Evolutionary conservation across 2,329 filamentous ascomycete genomes (phyloP).

Genomic region (Gyromitra esculenta): DNA sequence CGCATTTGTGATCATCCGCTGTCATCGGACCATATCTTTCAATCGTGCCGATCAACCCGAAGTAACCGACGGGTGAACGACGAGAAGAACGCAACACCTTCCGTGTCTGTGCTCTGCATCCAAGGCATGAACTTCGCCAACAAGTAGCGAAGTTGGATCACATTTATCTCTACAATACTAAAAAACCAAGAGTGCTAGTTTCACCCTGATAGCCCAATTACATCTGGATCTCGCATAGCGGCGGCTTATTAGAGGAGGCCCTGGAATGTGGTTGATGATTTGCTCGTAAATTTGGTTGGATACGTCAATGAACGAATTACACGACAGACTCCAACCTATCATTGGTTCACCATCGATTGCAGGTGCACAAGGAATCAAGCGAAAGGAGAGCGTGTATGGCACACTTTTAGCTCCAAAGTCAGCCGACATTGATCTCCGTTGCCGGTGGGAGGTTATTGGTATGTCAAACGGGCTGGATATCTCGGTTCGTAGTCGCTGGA

Average conservation of each 20-base stretch:
- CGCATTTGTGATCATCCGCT: conserved; percentile 14
- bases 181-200: background rate
- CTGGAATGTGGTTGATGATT: conserved; percentile 7
- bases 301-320: background rate
- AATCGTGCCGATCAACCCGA: conserved; percentile 2
- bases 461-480: conserved; percentile 7
- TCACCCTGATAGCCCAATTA: conserved; percentile 2
- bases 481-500: background rate
- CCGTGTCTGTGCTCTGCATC: conserved; percentile 20
- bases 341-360: background rate
- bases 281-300: conserved; percentile 1
- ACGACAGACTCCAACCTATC: background rate
- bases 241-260: background rate
- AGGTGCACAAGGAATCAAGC: background rate
- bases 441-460: background rate
- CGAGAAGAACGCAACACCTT: background rate
- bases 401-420: conserved; percentile 6
- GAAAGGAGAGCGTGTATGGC: background rate
- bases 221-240: background rate
- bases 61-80: background rate
- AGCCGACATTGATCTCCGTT: background rate
- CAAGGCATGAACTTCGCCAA: conserved; percentile 6
- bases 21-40: conserved; percentile 20
- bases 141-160: conserved; percentile 1
- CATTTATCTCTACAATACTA: conserved; percentile 1